Evolutionary conservation across 2,329 filamentous ascomycete genomes (phyloP), one percentile per base, ranked within the genome.

Genomic region (Exserohilum rostratum): DNA sequence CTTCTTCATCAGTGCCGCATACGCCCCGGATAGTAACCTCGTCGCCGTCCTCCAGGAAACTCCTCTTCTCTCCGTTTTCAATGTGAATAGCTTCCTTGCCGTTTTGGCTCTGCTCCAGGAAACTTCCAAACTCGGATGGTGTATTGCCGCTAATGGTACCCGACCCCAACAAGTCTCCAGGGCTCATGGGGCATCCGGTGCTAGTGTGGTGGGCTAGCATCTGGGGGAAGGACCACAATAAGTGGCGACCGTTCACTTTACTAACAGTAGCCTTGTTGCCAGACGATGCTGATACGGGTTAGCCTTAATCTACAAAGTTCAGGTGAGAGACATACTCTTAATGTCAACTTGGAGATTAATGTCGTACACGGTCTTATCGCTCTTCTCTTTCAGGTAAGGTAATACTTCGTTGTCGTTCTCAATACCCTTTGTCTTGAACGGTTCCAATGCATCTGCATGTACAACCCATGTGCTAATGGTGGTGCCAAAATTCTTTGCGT

Each of bases 221-320:
- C 72, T 93, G 90, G 4, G 88, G 84, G 76, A 93, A 93, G 0
- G 89, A 92, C 82, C 87, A 93, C n/a, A 93, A 80, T 10, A 93
- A 79, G 66, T 93, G 83, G 61, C 80, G 84, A 9, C 86, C 83
- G 82, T 88, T 56, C 82, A 88, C 57, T 76, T 81, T 69, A 1
- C 82, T 80, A 42, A 93, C 83, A 0, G 83, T 84, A 0, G 84
- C 86, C 0, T 82, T 77, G 45, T 78, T 77, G 27, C 82, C 82
- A 9, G 80, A 78, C 34, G 74, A 68, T 30, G 78, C 77, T 71
- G 64, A 57, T 17, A 7, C 9, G 5, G 17, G 44, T 73, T 47
- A 72, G 66, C 25, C 45, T 11, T 34, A 15, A 10, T 29, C 13
- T 22, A 40, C 22, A 11, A 12, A 15, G n/a, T 30, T 7, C 4